These are phyloP conservation scores for Spatholobus suberectus DNA, from an alignment of 306 rosid genomes.

Conservation along the genomic window DNA sequence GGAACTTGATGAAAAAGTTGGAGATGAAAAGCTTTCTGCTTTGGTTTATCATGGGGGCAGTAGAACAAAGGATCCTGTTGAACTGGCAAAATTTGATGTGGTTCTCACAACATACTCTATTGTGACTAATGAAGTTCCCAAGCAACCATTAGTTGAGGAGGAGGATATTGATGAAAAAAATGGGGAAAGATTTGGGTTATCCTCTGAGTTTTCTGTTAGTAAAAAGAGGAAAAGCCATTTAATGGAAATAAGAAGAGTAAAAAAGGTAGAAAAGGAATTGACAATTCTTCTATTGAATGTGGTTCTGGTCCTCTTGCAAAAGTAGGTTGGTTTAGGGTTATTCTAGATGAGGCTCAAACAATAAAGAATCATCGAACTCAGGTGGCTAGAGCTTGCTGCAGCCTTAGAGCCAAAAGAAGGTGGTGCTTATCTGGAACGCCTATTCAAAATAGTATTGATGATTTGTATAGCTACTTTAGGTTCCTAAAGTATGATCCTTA, in stretches of 20 bases:
- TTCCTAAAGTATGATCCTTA: constrained; percentile 96
- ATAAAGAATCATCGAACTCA: constrained; percentile 98
- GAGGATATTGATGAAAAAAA: constrained; percentile 79
- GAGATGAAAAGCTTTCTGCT: constrained; percentile 70
- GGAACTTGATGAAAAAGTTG: constrained; percentile 91
- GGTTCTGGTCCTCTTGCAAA: constrained; percentile 83
- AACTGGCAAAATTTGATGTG: constrained; percentile 83
- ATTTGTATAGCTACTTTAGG: constrained; percentile 94
- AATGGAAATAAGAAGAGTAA: constrained; percentile 66
- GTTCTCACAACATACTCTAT: constrained; percentile 93
- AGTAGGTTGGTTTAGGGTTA: constrained; percentile 95
- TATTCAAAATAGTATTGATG: constrained; percentile 92
- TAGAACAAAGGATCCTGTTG: constrained; percentile 87
- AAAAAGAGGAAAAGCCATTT: constrained; percentile 74
- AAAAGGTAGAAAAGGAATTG: constrained; percentile 76
- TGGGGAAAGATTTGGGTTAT: constrained; percentile 71
- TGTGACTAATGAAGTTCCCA: constrained; percentile 94
- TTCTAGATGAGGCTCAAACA: constrained; percentile 99
- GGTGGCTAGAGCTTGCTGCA: constrained; percentile 98
- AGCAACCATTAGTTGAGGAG: constrained; percentile 84
- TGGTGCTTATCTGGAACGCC: constrained; percentile 99
- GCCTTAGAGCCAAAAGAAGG: constrained; percentile 96
- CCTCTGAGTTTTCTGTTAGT: constrained; percentile 64
- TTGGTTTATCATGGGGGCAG: constrained; percentile 89
- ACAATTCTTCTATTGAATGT: constrained; percentile 60